Evolutionary conservation across 2,329 filamentous ascomycete genomes (phyloP).

Genomic region (Ophiognomonia clavigignenti-juglandacearum): DNA sequence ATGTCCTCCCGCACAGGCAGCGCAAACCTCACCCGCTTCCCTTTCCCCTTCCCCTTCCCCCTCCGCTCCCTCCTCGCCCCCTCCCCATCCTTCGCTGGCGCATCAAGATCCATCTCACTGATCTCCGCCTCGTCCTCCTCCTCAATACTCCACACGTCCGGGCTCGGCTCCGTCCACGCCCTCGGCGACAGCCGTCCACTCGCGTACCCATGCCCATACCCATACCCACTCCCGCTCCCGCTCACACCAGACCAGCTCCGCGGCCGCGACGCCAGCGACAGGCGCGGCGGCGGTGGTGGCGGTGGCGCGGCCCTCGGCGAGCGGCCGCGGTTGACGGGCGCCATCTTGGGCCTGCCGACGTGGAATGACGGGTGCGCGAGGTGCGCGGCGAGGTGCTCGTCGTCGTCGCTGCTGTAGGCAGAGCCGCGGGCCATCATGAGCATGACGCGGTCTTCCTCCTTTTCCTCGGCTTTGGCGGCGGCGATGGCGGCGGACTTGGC

Average conservation of each 20-base stretch:
- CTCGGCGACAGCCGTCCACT: slow-evolving; percentile 36
- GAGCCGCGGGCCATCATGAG: slow-evolving; percentile 13
- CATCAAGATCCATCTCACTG: slow-evolving; percentile 34
- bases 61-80: too few species aligned
- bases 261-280: slow-evolving; percentile 25
- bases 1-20: slow-evolving; percentile 38
- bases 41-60: too few species aligned
- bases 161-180: slow-evolving; percentile 54
- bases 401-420: neutral
- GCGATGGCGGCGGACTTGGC: slow-evolving; percentile 9
- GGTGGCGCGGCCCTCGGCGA: slow-evolving; percentile 21
- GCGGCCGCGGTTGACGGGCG: slow-evolving; percentile 17
- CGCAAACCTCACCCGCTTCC: slow-evolving; percentile 53
- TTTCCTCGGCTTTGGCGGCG: slow-evolving; percentile 20
- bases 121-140: slow-evolving; percentile 54
- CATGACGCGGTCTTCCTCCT: slow-evolving; percentile 10
- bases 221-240: too few species aligned
- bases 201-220: slow-evolving; percentile 11
- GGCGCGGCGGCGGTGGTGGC: too few species aligned
- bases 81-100: slow-evolving; percentile 23
- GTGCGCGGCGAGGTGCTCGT: slow-evolving; percentile 21
- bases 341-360: slow-evolving; percentile 6
- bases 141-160: slow-evolving; percentile 56
- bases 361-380: slow-evolving; percentile 18
- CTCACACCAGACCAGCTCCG: slow-evolving; percentile 21